Base-by-base conservation (phyloP, 306 rosid genomes). In the Astragalus membranaceus region DNA sequence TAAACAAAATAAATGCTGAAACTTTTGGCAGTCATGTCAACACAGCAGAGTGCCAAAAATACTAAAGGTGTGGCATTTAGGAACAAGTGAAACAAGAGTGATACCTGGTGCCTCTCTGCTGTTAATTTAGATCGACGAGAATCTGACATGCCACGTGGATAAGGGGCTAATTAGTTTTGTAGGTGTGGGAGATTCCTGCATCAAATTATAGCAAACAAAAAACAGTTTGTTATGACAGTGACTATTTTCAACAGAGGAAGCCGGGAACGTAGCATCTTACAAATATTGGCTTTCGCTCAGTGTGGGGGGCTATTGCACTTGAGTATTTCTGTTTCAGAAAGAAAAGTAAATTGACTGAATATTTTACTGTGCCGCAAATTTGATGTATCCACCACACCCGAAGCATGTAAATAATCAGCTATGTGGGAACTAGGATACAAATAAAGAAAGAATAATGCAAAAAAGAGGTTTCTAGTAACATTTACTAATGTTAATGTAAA, bases 141-240 rank as follows among this genome's bases (percentile, higher is more conserved):
- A 75, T 94, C 99, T 6, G 99, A 83, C 61, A 85, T 69, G 74
- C 85, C 83, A 33, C 80, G 84, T 65, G 91, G 67, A 64, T 60
- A 83, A 4, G 96, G 73, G 67, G 82, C n/a, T 44, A 48, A 85
- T 76, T 56, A 81, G 75, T 80, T 88, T 94, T 64, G 97, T 36
- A 13, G 97, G 97, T n/a, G 99, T 91, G 43, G 99, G 95, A 54
- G 97, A 84, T 71, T 91, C 99, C 99, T 94, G 85, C 87, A 78
- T 54, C 48, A 67, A 80, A 56, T 56, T 36, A n/a, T 14, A 74
- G 43, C 49, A 76, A 49, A 68, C 52, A 5, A 43, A 74, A 23
- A 30, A 62, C 14, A 62, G n/a, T 37, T 36, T 62, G 44, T 64
- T 53, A 29, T 9, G 14, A 6, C n/a, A 14, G 10, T 33, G 51